Evolutionary conservation across 2,329 filamentous ascomycete species (phyloP), one percentile per base, ranked within the genome.

Genomic region (Pseudopyrenochaeta lycopersici): DNA sequence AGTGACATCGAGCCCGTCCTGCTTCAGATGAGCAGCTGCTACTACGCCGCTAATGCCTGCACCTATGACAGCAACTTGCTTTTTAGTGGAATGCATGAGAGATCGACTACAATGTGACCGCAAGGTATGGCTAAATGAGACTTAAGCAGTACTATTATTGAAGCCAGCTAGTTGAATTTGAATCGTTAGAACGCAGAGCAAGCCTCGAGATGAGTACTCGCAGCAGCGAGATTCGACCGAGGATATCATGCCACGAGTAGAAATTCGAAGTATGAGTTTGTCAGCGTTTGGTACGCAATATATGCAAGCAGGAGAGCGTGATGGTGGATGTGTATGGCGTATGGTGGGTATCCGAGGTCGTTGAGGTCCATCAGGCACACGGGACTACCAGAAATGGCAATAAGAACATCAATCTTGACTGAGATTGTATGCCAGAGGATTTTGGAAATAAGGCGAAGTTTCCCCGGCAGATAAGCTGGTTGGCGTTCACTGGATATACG

Each of bases 1-100:
- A 0, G 78, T 81, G 1, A 85, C 81, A 7, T 84, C 75, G 7
- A 76, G n/a, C 2, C 67, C 68, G 51, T 73, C 70, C 12, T 60
- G 71, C 30, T 61, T 66, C 9, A 76, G 52, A 54, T 76, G 72
- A 11, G 72, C 73, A 31, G 73, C 73, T 31, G 73, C 63, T 10
- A 68, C 67, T 3, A 76, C 63, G 40, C 74, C 74, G 42, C 73
- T 75, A 7, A 76, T 71, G 4, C 74, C 74, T 33, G 72, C 72
- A 2, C 74, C 74, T 30, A 76, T 72, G 5, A 76, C 67, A 21
- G 72, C 73, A 29, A 73, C 68, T 15, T 56, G 56, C 40, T 60
- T 64, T 4, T 52, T 46, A n/a, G 46, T 44, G n/a, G 49, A 41
- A 23, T 60, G 31, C 63, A 70, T 70, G 12, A 5, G 23, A 5